phyloP scores from a whole-genome alignment of 1,139 yeast species.

The Saccharomyces hybrid region DNA sequence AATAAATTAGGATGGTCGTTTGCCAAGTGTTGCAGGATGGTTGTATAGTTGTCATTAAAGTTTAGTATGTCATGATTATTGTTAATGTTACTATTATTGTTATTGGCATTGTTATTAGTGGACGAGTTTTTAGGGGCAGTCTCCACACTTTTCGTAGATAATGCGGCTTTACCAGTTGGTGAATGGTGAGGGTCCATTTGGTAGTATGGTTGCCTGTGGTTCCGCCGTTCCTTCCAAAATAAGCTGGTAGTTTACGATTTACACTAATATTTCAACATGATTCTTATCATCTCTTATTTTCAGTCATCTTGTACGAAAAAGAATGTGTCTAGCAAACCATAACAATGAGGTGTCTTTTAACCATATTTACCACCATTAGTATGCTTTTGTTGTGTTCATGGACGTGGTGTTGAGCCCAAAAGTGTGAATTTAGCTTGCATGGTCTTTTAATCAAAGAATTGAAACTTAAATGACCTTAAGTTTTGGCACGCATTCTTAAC shows the following conservation, averaged over 20 bases:
- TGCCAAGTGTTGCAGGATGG: constrained; percentile 17
- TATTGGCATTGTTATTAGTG: not conserved
- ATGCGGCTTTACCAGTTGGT: not conserved
- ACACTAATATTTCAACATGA: not conserved
- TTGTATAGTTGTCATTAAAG: constrained; percentile 22
- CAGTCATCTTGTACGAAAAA: not conserved
- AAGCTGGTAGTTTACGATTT: not conserved
- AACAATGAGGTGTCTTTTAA: not conserved
- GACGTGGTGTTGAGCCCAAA: not conserved
- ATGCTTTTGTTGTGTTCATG: not conserved
- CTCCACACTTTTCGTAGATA: not conserved
- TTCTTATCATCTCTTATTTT: not conserved
- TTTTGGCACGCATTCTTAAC: no score
- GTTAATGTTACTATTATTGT: not conserved
- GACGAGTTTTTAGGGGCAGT: not conserved
- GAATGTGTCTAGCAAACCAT: not conserved
- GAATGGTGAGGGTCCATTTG: not conserved
- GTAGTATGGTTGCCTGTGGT: not conserved
- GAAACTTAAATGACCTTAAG: not conserved
- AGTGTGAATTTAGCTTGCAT: not conserved
- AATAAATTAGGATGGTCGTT: constrained; percentile 10
- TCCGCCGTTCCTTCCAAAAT: not conserved
- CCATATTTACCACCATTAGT: not conserved
- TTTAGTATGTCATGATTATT: constrained; percentile 14
- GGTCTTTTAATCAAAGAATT: not conserved